A percentile compares a stretch with the other conserved stretches of the same genome.
Conservation (phyloP, 179 eudicot genomes). For the Silene noctiflora region DNA sequence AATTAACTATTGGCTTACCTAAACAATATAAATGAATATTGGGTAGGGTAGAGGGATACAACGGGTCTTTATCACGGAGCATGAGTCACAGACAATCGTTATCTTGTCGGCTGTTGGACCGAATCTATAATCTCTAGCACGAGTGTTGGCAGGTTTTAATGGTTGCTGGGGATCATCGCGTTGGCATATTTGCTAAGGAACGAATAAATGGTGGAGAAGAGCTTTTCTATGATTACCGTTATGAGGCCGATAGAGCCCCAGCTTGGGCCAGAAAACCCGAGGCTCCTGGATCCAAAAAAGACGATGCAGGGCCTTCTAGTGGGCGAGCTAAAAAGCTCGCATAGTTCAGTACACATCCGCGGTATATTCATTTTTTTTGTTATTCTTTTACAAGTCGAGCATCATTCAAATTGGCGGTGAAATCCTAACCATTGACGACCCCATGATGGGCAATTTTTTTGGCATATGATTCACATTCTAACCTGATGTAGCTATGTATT, state of each 20-base stretch:
- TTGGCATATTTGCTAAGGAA: slow-evolving; percentile 95
- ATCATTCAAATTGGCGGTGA: slow-evolving; percentile 14
- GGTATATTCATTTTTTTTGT: slow-evolving; percentile 16
- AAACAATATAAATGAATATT: too few species aligned
- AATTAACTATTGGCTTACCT: background rate
- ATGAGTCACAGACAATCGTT: background rate
- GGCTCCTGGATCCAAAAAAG: slow-evolving; percentile 69
- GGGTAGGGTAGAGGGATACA: background rate
- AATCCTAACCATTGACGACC: slow-evolving; percentile 31
- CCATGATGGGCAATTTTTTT: slow-evolving; percentile 22
- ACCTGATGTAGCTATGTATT: slow-evolving; percentile 25
- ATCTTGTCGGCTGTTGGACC: background rate
- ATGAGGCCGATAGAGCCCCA: slow-evolving; percentile 87
- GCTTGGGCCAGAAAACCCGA: slow-evolving; percentile 97
- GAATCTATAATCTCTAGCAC: background rate
- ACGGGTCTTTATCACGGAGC: background rate
- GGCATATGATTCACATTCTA: slow-evolving; percentile 26
- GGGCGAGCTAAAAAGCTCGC: slow-evolving; percentile 93
- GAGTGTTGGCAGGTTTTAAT: slow-evolving; percentile 65
- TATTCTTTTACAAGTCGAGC: slow-evolving; percentile 30
- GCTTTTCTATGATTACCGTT: slow-evolving; percentile 88
- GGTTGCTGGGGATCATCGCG: slow-evolving; percentile 98
- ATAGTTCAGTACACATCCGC: slow-evolving; percentile 13
- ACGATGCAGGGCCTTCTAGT: slow-evolving; percentile 72
- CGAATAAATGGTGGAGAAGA: slow-evolving; percentile 84